phyloP scores from a whole-genome alignment of 2,329 filamentous ascomycete species.

The Verticillium nubilum region DNA sequence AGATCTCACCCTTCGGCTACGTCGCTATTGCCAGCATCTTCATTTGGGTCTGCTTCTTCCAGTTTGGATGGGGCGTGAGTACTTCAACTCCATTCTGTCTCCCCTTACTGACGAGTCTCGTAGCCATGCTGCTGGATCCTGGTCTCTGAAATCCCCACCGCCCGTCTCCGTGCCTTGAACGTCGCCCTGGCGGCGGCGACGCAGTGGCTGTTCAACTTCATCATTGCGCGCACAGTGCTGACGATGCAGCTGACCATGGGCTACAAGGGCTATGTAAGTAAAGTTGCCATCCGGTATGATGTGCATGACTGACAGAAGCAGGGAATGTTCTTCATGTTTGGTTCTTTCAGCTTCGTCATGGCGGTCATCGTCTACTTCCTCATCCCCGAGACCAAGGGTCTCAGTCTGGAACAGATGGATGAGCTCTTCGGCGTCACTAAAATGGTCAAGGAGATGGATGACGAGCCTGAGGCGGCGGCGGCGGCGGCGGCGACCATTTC shows the following conservation, averaged over 20 bases:
- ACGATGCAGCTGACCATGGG: constrained; percentile 58
- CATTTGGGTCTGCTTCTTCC: constrained; percentile 65
- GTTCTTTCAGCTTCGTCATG: constrained; percentile 60
- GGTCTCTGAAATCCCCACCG: constrained; percentile 63
- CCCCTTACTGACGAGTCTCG: not conserved
- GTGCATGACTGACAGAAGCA: constrained; percentile 6
- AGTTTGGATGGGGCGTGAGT: constrained; percentile 57
- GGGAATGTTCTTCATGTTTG: constrained; percentile 66
- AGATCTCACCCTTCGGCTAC: constrained; percentile 60
- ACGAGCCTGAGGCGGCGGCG: constrained; percentile 20
- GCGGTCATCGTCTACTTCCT: constrained; percentile 62
- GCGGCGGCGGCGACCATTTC: constrained; percentile 32
- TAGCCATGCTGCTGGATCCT: constrained; percentile 66
- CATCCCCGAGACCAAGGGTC: constrained; percentile 66
- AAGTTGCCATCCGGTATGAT: not conserved
- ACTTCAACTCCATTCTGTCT: not conserved
- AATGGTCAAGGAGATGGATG: constrained; percentile 23
- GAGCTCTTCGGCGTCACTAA: constrained; percentile 59
- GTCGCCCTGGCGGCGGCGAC: constrained; percentile 63
- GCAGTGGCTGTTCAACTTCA: constrained; percentile 72
- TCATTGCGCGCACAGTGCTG: constrained; percentile 62
- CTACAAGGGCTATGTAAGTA: constrained; percentile 31
- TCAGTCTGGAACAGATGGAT: constrained; percentile 59
- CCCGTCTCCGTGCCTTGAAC: constrained; percentile 59
- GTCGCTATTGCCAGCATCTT: constrained; percentile 67